A percentile compares a stretch with the other conserved stretches of the same genome.
phyloP scores from a whole-genome alignment of 2,329 filamentous ascomycete genomes.

The Scortechinia acanthostroma region DNA sequence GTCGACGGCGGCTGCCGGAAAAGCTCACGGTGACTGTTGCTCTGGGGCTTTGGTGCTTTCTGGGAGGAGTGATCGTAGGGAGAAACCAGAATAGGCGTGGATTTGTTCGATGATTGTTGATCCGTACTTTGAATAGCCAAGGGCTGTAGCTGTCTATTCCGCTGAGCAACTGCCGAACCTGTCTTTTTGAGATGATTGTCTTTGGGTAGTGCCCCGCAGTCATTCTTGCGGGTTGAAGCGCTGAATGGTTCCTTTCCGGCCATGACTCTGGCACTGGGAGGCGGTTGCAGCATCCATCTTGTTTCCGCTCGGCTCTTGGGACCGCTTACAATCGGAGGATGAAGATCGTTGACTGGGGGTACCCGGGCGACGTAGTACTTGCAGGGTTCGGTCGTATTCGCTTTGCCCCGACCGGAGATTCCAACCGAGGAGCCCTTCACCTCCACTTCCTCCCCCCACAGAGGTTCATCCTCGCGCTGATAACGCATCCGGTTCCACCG shows the following conservation, averaged over 20 bases:
- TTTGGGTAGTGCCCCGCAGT: not conserved
- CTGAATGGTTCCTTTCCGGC: not conserved
- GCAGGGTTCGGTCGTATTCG: not conserved
- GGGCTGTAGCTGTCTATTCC: not conserved
- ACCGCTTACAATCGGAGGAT: not conserved
- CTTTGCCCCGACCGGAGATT: not conserved
- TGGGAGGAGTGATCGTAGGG: not conserved
- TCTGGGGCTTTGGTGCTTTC: not conserved
- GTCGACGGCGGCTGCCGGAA: not conserved
- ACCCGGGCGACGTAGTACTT: not conserved
- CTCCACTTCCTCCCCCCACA: conserved; percentile 37
- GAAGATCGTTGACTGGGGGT: not conserved
- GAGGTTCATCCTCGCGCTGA: conserved; percentile 53
- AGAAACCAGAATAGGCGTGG: not conserved
- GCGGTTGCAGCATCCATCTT: conserved; percentile 1
- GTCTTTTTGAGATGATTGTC: too few relatives aligned
- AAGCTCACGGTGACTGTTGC: not conserved
- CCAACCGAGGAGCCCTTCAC: conserved; percentile 18
- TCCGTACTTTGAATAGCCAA: not conserved
- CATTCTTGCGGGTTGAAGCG: not conserved
- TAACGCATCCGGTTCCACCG: conserved; percentile 47
- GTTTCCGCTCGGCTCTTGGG: not conserved
- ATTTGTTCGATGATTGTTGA: not conserved
- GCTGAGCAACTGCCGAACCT: too few relatives aligned
- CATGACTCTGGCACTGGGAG: conserved; percentile 2